Conservation (phyloP, 176 grass and related monocot species). For the Phyllostachys edulis region DNA sequence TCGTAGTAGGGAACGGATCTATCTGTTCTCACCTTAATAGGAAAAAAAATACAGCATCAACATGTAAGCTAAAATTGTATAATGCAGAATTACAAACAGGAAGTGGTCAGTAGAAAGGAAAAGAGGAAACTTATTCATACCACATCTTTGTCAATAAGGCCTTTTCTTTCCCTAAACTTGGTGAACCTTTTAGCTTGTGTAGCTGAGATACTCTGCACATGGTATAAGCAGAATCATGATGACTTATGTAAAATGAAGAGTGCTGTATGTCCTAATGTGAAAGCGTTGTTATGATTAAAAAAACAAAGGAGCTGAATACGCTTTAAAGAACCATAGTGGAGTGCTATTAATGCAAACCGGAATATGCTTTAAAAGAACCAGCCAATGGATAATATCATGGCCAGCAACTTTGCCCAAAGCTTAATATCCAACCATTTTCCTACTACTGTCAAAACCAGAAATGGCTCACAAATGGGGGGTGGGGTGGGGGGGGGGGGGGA, state of each 20-base stretch:
- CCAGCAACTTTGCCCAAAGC: constrained; percentile 7
- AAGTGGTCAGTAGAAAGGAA: background rate
- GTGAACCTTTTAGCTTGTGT: constrained; percentile 97
- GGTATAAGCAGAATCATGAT: constrained; percentile 24
- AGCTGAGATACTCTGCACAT: constrained; percentile 81
- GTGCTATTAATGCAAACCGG: background rate
- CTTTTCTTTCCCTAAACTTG: constrained; percentile 97
- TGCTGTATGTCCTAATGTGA: background rate
- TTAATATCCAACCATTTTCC: background rate
- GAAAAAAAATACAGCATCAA: constrained; percentile 22
- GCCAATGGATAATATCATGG: background rate
- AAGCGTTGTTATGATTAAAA: constrained; percentile 7
- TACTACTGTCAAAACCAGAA: background rate
- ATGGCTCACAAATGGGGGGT: background rate
- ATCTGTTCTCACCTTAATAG: constrained; percentile 93
- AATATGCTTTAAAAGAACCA: background rate
- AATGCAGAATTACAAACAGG: constrained; percentile 19
- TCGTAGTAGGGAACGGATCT: constrained; percentile 87
- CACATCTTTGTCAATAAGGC: constrained; percentile 99
- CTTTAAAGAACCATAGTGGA: background rate
- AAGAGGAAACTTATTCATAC: constrained; percentile 51
- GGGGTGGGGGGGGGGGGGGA: no score
- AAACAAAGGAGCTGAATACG: background rate
- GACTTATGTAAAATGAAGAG: constrained; percentile 17
- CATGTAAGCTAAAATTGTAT: constrained; percentile 28